Base-by-base conservation (phyloP, 2,329 filamentous ascomycete species). In the Neofusicoccum laricinum region DNA sequence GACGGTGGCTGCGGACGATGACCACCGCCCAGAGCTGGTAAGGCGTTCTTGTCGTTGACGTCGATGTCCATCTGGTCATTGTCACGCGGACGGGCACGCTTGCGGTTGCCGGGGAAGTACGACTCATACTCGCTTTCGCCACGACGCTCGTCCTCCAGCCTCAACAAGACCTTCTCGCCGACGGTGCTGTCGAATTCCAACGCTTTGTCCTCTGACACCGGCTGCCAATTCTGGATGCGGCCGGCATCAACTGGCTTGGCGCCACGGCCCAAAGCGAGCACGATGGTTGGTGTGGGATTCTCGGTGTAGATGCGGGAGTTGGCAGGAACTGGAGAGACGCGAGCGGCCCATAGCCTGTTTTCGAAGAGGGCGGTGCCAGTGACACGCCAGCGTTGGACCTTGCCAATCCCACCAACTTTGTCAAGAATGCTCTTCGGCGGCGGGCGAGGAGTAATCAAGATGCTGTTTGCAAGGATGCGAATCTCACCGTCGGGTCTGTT, bases 341-440 rank as follows among this genome's bases (percentile, higher is more conserved):
- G 85, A 15, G 90, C 92, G 4, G 94, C 95, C 93, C 94, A 99
- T 43, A 98, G 85, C 69, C 86, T 90, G 74, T 93, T 89, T 66
- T 97, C 90, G 68, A 86, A 88, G 68, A 85, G 87, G 0, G 88
- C 92, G 5, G 89, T 87, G 41, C 89, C 92, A 0, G 88, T 90
- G 4, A 97, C 89, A 75, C 91, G 87, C 92, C 94, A 99, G 45
- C 81, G 87, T 78, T 96, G 85, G 77, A 90, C 94, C 70, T 86
- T 88, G 38, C 93, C 92, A 72, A 97, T 87, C 32, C 94, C 94
- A 46, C 95, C 95, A 11, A 95, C 90, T 76, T 92, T 95, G 61
- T 90, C 85, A 36, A 97, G 80, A 21, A 96, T 89, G 68, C 84
- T 85, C 58, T 85, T 82, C 2, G 90, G 87, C 57, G 90, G 91